phyloP scores from a whole-genome alignment of 495 filamentous ascomycete genomes.

The Polyplosphaeria fusca region DNA sequence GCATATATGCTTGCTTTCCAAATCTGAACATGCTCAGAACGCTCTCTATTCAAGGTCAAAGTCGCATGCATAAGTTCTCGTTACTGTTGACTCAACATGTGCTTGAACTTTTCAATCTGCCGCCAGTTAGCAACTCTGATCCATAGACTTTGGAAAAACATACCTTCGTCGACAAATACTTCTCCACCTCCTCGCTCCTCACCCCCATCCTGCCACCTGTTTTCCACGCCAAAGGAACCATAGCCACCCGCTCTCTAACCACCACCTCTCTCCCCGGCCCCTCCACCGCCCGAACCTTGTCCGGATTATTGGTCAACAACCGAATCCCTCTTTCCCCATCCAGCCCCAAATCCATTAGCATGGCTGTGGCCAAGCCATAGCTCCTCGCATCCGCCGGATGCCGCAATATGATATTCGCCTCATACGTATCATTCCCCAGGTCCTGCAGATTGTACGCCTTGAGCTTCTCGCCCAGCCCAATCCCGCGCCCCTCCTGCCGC shows the following conservation, averaged over 20 bases:
- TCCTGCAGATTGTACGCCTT: conserved; percentile 99
- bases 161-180: conserved; percentile 93
- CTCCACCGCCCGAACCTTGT: conserved; percentile 93
- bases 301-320: conserved; percentile 95
- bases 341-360: conserved; percentile 79
- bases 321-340: conserved; percentile 67
- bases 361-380: conserved; percentile 92
- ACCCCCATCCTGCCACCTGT: conserved; percentile 76
- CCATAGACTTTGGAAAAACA: conserved; percentile 22
- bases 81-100: conserved; percentile 37
- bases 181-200: conserved; percentile 80
- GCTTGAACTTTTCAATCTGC: conserved; percentile 47
- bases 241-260: conserved; percentile 86
- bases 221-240: conserved; percentile 95
- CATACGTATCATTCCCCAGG: conserved; percentile 89
- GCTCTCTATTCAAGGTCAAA: background rate
- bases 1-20: background rate
- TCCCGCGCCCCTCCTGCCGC: conserved; percentile 92
- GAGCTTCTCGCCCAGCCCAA: conserved; percentile 89
- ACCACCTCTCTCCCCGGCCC: conserved; percentile 81
- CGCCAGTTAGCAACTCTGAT: background rate
- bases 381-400: conserved; percentile 93
- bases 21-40: background rate
- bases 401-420: conserved; percentile 85
- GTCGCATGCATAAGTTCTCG: background rate